Evolutionary conservation across 2,329 filamentous ascomycete genomes (phyloP).

Genomic region (Scedosporium boydii): DNA sequence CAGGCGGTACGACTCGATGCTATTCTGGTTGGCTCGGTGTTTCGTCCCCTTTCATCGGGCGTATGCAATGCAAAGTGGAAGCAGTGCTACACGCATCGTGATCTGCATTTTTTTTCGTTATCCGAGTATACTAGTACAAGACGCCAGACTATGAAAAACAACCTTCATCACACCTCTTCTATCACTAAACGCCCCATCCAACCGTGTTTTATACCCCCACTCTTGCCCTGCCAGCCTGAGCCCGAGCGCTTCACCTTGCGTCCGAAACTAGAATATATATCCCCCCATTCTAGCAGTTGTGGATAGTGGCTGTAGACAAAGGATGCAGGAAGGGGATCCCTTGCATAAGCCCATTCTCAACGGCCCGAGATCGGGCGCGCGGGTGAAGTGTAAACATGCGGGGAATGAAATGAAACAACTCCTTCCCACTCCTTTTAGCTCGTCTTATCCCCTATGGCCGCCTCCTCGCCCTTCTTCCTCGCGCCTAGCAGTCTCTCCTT

Average conservation of each 20-base stretch:
- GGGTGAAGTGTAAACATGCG: not conserved
- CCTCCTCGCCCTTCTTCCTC: not conserved
- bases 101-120: not conserved
- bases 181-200: not conserved
- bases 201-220: not conserved
- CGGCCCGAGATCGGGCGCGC: not conserved
- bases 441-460: not conserved
- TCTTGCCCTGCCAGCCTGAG: not conserved
- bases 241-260: not conserved
- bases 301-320: not conserved
- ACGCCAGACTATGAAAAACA: not conserved
- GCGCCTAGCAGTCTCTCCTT: slow-evolving; percentile 1
- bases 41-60: not conserved
- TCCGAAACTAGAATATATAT: not conserved
- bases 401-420: not conserved
- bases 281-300: not conserved
- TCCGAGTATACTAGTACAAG: not conserved
- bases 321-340: not conserved
- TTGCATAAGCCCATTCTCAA: not conserved
- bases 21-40: not conserved
- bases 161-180: not conserved
- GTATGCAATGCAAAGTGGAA: not conserved
- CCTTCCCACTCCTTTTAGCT: not conserved
- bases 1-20: not conserved
- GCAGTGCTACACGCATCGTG: not conserved